Percentiles rank a stretch among this genome's conserved stretches.
These are phyloP conservation scores for Arthromyces matolae DNA, from an alignment of 768 basidiomycete genomes.

Conservation along the genomic window DNA sequence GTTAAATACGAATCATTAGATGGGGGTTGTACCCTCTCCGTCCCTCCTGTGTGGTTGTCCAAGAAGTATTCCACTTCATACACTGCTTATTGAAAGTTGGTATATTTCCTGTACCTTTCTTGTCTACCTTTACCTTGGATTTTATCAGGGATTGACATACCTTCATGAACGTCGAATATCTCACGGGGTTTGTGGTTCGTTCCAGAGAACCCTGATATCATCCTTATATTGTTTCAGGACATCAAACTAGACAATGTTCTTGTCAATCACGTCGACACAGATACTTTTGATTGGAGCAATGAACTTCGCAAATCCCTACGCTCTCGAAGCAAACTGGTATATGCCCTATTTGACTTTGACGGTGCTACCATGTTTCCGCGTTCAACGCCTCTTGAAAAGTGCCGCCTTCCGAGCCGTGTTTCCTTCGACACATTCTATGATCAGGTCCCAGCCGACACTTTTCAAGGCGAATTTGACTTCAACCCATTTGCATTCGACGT, in stretches of 20 bases:
- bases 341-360: conserved; percentile 24
- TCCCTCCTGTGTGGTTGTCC: too few relatives aligned
- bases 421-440: neutral
- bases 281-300: neutral
- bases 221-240: too few relatives aligned
- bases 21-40: too few relatives aligned
- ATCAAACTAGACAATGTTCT: conserved; percentile 16
- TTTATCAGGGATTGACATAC: conserved; percentile 14
- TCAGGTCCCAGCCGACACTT: conserved; percentile 11
- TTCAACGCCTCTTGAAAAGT: conserved; percentile 4
- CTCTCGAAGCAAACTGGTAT: conserved; percentile 12
- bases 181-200: conserved; percentile 22
- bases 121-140: neutral
- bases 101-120: neutral
- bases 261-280: conserved; percentile 13
- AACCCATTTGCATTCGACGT: conserved; percentile 25
- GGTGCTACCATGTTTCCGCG: conserved; percentile 17
- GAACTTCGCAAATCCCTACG: conserved; percentile 1
- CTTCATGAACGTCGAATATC: conserved; percentile 17
- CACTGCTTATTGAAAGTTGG: conserved; percentile 16
- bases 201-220: too few relatives aligned
- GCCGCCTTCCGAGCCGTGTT: conserved; percentile 6
- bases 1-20: too few relatives aligned
- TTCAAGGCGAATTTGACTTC: conserved; percentile 22
- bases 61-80: conserved; percentile 14